These are phyloP conservation scores for Aspergillus diversus DNA, from an alignment of 495 filamentous ascomycete genomes.

Conservation along the genomic window DNA sequence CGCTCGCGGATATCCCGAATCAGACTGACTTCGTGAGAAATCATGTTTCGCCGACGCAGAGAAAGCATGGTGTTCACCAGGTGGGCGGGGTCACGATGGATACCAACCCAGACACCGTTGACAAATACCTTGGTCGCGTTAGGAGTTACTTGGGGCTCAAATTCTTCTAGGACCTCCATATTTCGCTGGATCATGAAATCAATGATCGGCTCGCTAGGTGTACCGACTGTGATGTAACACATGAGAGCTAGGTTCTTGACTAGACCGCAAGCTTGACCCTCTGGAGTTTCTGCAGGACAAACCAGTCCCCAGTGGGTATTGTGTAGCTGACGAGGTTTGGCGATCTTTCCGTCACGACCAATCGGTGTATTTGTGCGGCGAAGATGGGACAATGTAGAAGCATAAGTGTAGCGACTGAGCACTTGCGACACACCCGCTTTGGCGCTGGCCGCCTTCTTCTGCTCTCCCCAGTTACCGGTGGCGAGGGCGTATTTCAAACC, in stretches of 20 bases:
- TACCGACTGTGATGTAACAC: conserved; percentile 96
- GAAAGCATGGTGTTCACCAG: conserved; percentile 76
- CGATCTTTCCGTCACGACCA: conserved; percentile 96
- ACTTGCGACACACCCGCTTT: conserved; percentile 98
- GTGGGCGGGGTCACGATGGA: conserved; percentile 77
- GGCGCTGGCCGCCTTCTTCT: conserved; percentile 93
- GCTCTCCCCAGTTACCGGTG: conserved; percentile 99
- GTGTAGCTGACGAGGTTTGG: conserved; percentile 95
- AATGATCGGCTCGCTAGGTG: conserved; percentile 83
- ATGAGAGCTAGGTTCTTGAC: conserved; percentile 98
- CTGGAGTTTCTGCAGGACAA: conserved; percentile 95
- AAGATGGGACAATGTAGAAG: conserved; percentile 94
- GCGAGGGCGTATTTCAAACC: conserved; percentile 95
- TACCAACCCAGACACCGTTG: conserved; percentile 96
- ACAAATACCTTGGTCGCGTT: conserved; percentile 97
- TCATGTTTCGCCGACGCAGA: conserved; percentile 75
- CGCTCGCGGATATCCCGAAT: conserved; percentile 94
- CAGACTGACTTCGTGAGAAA: conserved; percentile 88
- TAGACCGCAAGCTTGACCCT: conserved; percentile 97
- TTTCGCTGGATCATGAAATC: conserved; percentile 92
- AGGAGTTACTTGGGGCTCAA: conserved; percentile 83
- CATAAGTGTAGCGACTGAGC: conserved; percentile 95
- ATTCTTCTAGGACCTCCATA: conserved; percentile 97
- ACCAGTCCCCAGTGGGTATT: conserved; percentile 99
- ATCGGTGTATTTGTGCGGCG: conserved; percentile 97